These are phyloP conservation scores for Vinca minor DNA, from an alignment of 257 asterid species.

Conservation along the genomic window DNA sequence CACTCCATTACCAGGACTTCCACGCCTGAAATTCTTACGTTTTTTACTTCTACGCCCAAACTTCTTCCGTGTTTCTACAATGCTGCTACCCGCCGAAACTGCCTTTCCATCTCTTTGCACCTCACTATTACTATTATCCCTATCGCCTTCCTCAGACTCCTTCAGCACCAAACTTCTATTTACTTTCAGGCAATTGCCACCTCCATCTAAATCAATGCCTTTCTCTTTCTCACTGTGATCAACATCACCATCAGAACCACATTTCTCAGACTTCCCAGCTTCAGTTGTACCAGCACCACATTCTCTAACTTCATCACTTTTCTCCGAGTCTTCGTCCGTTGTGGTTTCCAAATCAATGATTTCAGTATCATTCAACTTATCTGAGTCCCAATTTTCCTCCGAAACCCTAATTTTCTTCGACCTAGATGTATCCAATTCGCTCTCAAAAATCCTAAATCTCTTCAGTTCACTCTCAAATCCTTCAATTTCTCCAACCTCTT, in stretches of 20 bases:
- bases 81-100: neutral
- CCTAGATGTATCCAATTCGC: constrained; percentile 5
- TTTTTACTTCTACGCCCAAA: neutral
- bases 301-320: too few species aligned
- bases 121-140: neutral
- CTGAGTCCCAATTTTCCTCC: constrained; percentile 5
- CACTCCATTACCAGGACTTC: neutral
- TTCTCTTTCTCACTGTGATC: constrained; percentile 6
- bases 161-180: neutral
- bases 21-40: too few species aligned
- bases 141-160: constrained; percentile 1
- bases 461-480: constrained; percentile 3
- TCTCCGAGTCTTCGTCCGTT: too few species aligned
- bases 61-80: neutral
- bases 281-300: neutral
- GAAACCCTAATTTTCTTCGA: constrained; percentile 19
- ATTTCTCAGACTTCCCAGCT: neutral
- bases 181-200: neutral
- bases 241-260: neutral
- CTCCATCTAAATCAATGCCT: neutral
- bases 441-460: neutral
- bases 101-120: neutral
- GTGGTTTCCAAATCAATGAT: constrained; percentile 3
- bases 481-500: neutral
- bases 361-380: constrained; percentile 3